These are phyloP conservation scores for Iris pallida DNA, from an alignment of 116 monocot species.

Conservation along the genomic window DNA sequence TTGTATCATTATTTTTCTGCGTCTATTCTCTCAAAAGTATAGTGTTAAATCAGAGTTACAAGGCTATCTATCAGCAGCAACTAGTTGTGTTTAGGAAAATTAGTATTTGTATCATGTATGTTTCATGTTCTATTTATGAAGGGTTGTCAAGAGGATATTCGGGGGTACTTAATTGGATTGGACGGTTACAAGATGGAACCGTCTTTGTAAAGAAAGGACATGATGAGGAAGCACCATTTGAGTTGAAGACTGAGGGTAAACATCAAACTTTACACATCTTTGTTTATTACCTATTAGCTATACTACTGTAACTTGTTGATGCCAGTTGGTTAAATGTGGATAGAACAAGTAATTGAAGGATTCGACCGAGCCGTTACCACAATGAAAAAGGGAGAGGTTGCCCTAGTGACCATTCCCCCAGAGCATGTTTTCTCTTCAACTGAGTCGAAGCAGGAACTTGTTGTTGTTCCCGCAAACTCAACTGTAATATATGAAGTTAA, in stretches of 20 bases:
- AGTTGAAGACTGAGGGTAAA: conserved; percentile 82
- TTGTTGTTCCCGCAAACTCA: conserved; percentile 74
- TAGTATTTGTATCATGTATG: no score
- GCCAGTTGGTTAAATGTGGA: not conserved
- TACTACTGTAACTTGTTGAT: not conserved
- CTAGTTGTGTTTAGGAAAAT: no score
- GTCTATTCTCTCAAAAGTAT: no score
- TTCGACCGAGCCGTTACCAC: conserved; percentile 63
- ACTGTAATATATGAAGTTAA: conserved; percentile 78
- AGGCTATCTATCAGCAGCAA: no score
- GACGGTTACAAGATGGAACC: conserved; percentile 76
- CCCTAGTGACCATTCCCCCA: conserved; percentile 66
- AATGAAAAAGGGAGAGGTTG: conserved; percentile 94
- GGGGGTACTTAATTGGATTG: no score
- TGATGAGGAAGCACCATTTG: conserved; percentile 64
- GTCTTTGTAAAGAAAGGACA: conserved; percentile 75
- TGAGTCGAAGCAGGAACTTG: conserved; percentile 76
- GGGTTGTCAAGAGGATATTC: no score
- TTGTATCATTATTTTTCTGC: no score
- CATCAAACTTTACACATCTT: no score
- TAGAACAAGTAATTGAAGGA: conserved; percentile 83
- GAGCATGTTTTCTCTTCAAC: conserved; percentile 56
- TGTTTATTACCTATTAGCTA: not conserved
- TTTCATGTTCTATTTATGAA: no score
- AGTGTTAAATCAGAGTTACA: no score